Conservation (phyloP, 2,329 filamentous ascomycete species). For the Penicillium oxalicum region DNA sequence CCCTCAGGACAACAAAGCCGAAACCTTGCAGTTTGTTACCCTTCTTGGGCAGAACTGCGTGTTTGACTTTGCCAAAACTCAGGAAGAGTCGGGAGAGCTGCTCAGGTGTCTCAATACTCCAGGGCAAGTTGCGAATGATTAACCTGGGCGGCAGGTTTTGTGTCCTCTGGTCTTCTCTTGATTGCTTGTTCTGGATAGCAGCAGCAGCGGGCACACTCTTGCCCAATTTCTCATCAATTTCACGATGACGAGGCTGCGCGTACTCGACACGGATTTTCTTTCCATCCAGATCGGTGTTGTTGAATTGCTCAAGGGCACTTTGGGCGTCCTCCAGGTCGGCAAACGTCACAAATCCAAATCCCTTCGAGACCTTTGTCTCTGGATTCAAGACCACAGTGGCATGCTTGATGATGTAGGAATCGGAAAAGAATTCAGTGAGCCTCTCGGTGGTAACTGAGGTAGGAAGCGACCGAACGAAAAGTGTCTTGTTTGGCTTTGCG, state of each 20-base stretch:
- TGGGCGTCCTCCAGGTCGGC: constrained; percentile 86
- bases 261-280: constrained; percentile 79
- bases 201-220: constrained; percentile 36
- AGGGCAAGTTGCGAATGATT: constrained; percentile 89
- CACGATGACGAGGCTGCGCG: constrained; percentile 76
- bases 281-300: constrained; percentile 71
- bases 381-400: constrained; percentile 86
- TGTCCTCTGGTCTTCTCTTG: constrained; percentile 54
- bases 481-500: constrained; percentile 52
- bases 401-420: constrained; percentile 92
- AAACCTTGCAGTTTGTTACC: constrained; percentile 73
- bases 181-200: constrained; percentile 34
- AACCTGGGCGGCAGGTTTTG: constrained; percentile 63
- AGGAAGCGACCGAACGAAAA: constrained; percentile 88
- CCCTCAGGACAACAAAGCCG: constrained; percentile 83
- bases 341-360: constrained; percentile 96
- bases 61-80: constrained; percentile 87
- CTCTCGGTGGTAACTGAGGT: constrained; percentile 70
- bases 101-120: constrained; percentile 84
- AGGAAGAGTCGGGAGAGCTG: constrained; percentile 74
- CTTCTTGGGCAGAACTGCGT: constrained; percentile 73
- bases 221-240: constrained; percentile 48
- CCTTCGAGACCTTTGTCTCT: constrained; percentile 77
- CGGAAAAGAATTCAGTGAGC: constrained; percentile 83
- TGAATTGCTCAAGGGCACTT: constrained; percentile 71